Percentiles rank a stretch among this genome's conserved stretches.
Evolutionary conservation across 768 basidiomycete species (phyloP).

Genomic region (Leucosporidium yakuticum): DNA sequence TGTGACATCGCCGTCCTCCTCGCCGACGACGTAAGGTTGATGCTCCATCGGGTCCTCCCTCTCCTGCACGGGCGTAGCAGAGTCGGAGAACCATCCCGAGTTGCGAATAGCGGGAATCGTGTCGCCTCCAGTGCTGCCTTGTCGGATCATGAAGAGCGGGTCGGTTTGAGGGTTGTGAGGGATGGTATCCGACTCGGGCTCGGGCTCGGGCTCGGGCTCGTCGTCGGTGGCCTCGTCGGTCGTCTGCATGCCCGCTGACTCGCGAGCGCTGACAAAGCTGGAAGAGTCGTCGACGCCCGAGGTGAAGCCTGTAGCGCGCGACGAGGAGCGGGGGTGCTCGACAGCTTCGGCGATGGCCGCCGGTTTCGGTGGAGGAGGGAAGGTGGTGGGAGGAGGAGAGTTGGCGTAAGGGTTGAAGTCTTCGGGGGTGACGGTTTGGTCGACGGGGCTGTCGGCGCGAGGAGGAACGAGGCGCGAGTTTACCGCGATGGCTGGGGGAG

Average conservation of each 20-base stretch:
- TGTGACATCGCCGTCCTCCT: background rate
- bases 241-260: background rate
- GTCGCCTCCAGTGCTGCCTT: too few relatives aligned
- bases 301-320: conserved; percentile 2
- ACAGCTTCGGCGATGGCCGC: too few relatives aligned
- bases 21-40: conserved; percentile 20
- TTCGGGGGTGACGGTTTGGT: too few relatives aligned
- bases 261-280: conserved; percentile 8
- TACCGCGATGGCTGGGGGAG: too few relatives aligned
- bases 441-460: too few relatives aligned
- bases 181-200: too few relatives aligned
- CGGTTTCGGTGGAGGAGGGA: too few relatives aligned
- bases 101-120: too few relatives aligned
- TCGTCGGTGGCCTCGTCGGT: background rate
- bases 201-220: too few relatives aligned
- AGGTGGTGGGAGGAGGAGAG: background rate
- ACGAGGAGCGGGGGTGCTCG: background rate
- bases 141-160: too few relatives aligned
- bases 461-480: too few relatives aligned
- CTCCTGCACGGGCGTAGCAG: background rate
- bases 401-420: background rate
- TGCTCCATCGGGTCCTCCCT: background rate
- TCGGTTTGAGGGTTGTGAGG: too few relatives aligned
- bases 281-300: conserved; percentile 9
- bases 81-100: background rate